These are phyloP conservation scores for Lipomyces anomalus DNA, from an alignment of 805 yeast species.

Conservation along the genomic window DNA sequence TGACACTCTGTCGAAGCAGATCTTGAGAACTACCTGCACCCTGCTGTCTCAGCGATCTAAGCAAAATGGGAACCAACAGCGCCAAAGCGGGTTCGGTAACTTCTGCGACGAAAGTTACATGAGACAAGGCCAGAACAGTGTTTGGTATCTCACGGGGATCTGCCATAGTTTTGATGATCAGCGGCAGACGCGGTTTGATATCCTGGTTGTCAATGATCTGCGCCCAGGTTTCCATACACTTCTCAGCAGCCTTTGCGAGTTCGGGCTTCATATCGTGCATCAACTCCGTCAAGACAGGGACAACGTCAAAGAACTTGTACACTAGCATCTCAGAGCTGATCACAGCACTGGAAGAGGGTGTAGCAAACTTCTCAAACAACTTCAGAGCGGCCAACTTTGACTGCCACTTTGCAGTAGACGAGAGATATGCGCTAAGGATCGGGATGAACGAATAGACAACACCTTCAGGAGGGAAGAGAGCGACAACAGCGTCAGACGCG, in stretches of 20 bases:
- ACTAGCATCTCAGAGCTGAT: conserved; percentile 83
- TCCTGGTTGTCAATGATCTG: conserved; percentile 87
- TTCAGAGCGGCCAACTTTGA: conserved; percentile 57
- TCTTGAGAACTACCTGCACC: conserved; percentile 78
- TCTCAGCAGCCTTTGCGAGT: conserved; percentile 76
- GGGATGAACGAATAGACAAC: conserved; percentile 65
- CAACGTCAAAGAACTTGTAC: conserved; percentile 65
- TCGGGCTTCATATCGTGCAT: conserved; percentile 97
- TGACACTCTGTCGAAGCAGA: conserved; percentile 92
- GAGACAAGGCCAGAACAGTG: conserved; percentile 81
- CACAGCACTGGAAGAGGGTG: conserved; percentile 36
- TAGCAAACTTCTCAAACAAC: conserved; percentile 65
- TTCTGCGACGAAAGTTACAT: conserved; percentile 96
- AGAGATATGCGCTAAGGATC: conserved; percentile 55
- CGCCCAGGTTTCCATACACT: conserved; percentile 64
- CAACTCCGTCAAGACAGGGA: conserved; percentile 82
- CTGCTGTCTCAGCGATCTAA: conserved; percentile 78
- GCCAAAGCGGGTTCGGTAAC: conserved; percentile 95
- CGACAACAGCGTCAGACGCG: conserved; percentile 64
- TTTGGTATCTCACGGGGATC: conserved; percentile 84
- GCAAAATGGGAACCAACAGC: conserved; percentile 83
- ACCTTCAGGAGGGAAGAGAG: conserved; percentile 70
- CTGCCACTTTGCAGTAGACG: conserved; percentile 89
- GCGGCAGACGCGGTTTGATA: conserved; percentile 75
- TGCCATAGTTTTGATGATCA: conserved; percentile 81